Evolutionary conservation across 345 rosid species (phyloP).

Genomic region (Raphanus raphanistrum): DNA sequence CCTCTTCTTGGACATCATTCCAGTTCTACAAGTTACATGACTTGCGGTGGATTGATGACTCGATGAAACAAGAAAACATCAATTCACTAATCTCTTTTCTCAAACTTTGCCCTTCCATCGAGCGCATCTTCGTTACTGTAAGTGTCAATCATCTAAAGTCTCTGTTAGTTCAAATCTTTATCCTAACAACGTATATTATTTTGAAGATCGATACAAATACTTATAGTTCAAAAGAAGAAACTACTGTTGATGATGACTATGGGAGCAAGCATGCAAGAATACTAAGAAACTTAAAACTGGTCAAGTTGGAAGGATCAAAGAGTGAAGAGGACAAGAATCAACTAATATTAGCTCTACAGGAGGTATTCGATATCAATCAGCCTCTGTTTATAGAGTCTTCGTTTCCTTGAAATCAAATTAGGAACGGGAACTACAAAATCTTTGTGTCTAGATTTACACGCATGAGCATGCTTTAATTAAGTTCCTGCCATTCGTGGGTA

Average conservation of each 20-base stretch:
- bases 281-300: constrained; percentile 38
- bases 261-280: constrained; percentile 35
- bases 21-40: constrained; percentile 59
- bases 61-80: constrained; percentile 35
- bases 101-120: constrained; percentile 55
- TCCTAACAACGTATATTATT: constrained; percentile 7
- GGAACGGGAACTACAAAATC: not conserved
- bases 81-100: constrained; percentile 48
- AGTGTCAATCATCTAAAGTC: constrained; percentile 25
- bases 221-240: constrained; percentile 27
- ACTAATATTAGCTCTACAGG: constrained; percentile 37
- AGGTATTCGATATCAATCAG: constrained; percentile 25
- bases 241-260: constrained; percentile 2
- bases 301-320: constrained; percentile 51
- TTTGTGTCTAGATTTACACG: constrained; percentile 27
- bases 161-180: not conserved
- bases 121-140: constrained; percentile 56
- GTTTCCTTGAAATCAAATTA: not conserved
- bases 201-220: constrained; percentile 47
- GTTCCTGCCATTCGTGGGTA: constrained; percentile 16
- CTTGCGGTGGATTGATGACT: constrained; percentile 60
- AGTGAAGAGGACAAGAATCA: constrained; percentile 32
- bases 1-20: constrained; percentile 45
- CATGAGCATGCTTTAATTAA: constrained; percentile 3
- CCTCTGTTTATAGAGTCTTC: constrained; percentile 9